Evolutionary conservation across 495 filamentous ascomycete species (phyloP).

Genomic region (Collariella sp.): DNA sequence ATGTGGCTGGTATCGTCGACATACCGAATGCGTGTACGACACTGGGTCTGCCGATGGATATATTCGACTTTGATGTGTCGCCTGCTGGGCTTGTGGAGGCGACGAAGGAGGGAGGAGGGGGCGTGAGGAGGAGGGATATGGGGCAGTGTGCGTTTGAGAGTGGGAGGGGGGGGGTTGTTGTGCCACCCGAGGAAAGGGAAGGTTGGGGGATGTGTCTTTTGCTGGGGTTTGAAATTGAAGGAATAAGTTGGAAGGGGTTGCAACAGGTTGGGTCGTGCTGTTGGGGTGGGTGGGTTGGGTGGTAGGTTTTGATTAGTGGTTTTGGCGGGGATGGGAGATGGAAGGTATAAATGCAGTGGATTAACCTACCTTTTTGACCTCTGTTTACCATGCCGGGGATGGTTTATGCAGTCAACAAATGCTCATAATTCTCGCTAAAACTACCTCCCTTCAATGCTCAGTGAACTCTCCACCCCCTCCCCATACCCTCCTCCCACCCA

Average conservation of each 20-base stretch:
- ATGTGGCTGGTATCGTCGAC: constrained; percentile 90
- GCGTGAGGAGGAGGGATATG: constrained; percentile 64
- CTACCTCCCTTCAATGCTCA: too few relatives aligned
- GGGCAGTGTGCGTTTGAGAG: constrained; percentile 67
- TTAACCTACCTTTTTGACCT: too few relatives aligned
- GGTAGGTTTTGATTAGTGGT: too few relatives aligned
- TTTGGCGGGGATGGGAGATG: too few relatives aligned
- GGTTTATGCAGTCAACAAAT: too few relatives aligned
- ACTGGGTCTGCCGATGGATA: constrained; percentile 84
- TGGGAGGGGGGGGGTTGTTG: constrained; percentile 31
- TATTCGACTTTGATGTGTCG: constrained; percentile 90
- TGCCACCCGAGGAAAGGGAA: constrained; percentile 27
- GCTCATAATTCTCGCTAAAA: too few relatives aligned
- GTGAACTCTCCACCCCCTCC: neutral
- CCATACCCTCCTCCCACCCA: neutral
- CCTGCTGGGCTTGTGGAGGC: constrained; percentile 37
- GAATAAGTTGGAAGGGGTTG: constrained; percentile 7
- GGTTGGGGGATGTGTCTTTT: constrained; percentile 39
- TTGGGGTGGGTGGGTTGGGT: neutral
- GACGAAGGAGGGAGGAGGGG: too few relatives aligned
- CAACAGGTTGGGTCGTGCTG: neutral
- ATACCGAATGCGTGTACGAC: constrained; percentile 81
- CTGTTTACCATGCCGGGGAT: too few relatives aligned
- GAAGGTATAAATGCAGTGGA: too few relatives aligned
- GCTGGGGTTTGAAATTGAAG: constrained; percentile 46